Evolutionary conservation across 768 basidiomycete species (phyloP).

Genomic region (Trametes cubensis): DNA sequence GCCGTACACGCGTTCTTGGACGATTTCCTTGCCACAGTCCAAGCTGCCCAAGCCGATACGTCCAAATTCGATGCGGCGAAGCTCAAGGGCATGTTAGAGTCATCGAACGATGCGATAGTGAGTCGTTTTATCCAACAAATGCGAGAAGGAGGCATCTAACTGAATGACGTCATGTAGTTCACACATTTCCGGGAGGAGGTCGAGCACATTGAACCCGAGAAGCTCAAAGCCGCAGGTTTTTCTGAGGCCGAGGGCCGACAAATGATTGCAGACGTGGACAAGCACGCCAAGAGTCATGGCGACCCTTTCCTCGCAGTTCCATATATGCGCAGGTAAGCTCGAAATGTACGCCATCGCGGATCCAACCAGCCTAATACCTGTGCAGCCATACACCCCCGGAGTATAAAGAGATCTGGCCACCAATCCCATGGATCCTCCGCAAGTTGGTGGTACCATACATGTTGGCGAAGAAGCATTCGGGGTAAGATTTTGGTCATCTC

Average conservation of each 20-base stretch:
- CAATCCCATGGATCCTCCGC: slow-evolving; percentile 42
- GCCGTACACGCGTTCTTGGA: slow-evolving; percentile 37
- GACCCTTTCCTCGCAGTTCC: slow-evolving; percentile 40
- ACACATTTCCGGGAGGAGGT: slow-evolving; percentile 43
- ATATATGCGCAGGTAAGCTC: slow-evolving; percentile 40
- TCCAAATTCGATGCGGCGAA: slow-evolving; percentile 36
- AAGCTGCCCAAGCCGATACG: slow-evolving; percentile 30
- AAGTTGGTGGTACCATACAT: slow-evolving; percentile 42
- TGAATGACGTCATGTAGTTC: slow-evolving; percentile 29
- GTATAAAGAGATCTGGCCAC: slow-evolving; percentile 41
- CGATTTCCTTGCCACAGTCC: slow-evolving; percentile 31
- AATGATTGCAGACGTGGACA: slow-evolving; percentile 34
- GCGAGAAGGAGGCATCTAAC: too few species aligned
- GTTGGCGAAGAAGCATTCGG: slow-evolving; percentile 38
- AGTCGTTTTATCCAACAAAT: slow-evolving; percentile 1
- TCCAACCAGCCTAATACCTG: neutral
- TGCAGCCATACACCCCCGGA: slow-evolving; percentile 43
- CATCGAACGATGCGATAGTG: slow-evolving; percentile 38
- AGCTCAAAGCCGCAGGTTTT: slow-evolving; percentile 34
- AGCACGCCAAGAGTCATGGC: slow-evolving; percentile 38
- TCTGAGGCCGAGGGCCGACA: slow-evolving; percentile 33
- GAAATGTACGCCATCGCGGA: neutral
- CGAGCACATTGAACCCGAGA: slow-evolving; percentile 36
- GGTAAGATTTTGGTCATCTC: slow-evolving; percentile 31
- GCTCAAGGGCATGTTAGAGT: slow-evolving; percentile 35